These are phyloP conservation scores for Penicillium malachiteum DNA, from an alignment of 495 filamentous ascomycete species.

Conservation along the genomic window DNA sequence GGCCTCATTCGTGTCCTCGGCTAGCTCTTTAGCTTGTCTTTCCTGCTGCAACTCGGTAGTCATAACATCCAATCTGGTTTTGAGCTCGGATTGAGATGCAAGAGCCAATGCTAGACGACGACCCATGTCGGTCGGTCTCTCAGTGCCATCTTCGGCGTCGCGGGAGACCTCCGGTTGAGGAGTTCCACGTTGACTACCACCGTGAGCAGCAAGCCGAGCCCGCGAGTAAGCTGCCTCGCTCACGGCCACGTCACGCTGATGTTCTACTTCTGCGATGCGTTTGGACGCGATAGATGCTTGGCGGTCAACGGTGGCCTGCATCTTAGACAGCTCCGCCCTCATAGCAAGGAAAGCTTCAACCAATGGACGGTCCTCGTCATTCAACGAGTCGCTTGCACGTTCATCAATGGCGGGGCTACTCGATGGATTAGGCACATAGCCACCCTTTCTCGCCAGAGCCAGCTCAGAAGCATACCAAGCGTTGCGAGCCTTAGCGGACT, in stretches of 20 bases:
- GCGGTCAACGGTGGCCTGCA: conserved; percentile 82
- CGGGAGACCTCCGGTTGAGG: conserved; percentile 65
- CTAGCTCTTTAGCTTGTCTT: conserved; percentile 71
- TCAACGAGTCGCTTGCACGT: conserved; percentile 69
- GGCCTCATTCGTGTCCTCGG: conserved; percentile 83
- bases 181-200: conserved; percentile 67
- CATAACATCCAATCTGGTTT: conserved; percentile 64
- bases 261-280: conserved; percentile 88
- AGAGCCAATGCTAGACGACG: conserved; percentile 80
- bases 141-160: conserved; percentile 57
- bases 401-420: conserved; percentile 75
- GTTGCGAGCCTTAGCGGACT: conserved; percentile 76
- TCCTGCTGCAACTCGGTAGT: conserved; percentile 74
- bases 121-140: conserved; percentile 74
- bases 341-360: conserved; percentile 92
- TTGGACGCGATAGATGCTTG: conserved; percentile 82
- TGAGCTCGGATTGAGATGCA: conserved; percentile 72
- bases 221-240: conserved; percentile 93
- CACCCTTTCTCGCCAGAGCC: conserved; percentile 81
- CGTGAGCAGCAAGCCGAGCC: conserved; percentile 82
- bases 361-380: conserved; percentile 86
- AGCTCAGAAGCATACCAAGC: conserved; percentile 97
- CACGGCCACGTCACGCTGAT: conserved; percentile 87
- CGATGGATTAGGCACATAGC: conserved; percentile 73
- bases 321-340: conserved; percentile 69